Percentiles rank a stretch among this genome's conserved stretches.
Conservation (phyloP, 129 eudicot species). For the Ambrosia trifida region DNA sequence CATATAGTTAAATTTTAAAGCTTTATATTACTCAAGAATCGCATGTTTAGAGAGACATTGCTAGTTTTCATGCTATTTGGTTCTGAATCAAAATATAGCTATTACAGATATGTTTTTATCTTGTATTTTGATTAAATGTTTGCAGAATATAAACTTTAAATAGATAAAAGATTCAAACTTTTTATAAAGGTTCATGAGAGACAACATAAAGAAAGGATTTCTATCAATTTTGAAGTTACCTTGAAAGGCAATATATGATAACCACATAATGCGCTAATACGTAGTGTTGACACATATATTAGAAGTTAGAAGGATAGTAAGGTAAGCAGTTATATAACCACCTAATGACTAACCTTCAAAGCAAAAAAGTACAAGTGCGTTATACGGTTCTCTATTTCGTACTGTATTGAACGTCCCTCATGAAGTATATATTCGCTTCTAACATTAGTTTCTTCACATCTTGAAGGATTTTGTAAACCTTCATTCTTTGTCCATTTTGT, state of each 20-base stretch:
- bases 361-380: too few relatives aligned
- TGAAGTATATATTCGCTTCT: constrained; percentile 5
- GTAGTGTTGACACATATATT: too few relatives aligned
- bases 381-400: too few relatives aligned
- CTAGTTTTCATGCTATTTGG: neutral
- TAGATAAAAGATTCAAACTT: neutral
- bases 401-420: neutral
- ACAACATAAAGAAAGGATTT: neutral
- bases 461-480: neutral
- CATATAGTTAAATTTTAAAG: neutral
- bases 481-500: neutral
- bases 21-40: neutral
- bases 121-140: neutral
- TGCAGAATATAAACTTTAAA: constrained; percentile 3
- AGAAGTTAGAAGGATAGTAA: too few relatives aligned
- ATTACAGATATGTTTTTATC: neutral
- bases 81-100: neutral
- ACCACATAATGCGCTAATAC: too few relatives aligned
- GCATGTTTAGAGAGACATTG: constrained; percentile 15
- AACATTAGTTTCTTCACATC: constrained; percentile 1
- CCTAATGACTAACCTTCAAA: neutral
- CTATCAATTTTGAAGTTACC: neutral
- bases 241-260: neutral
- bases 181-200: neutral
- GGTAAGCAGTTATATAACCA: neutral